Percentiles rank a stretch among this genome's conserved stretches.
Conservation (phyloP, 2,329 filamentous ascomycete species). For the Beauveria varroae region DNA sequence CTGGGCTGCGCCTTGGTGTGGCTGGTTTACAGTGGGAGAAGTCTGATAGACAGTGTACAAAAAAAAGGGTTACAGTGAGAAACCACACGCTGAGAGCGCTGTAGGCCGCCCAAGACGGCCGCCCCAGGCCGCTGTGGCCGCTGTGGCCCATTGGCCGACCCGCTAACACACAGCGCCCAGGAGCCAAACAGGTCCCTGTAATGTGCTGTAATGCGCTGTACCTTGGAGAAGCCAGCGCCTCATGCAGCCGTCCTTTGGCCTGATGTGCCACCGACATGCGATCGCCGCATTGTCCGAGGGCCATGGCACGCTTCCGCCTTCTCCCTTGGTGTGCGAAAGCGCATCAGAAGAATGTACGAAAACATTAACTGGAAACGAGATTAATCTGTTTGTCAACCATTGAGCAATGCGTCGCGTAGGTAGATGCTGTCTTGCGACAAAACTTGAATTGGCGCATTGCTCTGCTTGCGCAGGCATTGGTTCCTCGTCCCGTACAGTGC, state of each 20-base stretch:
- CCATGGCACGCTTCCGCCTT: not conserved
- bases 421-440: not conserved
- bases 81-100: not conserved
- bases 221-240: not conserved
- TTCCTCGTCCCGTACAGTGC: not conserved
- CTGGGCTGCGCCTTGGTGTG: not conserved
- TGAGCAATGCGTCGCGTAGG: not conserved
- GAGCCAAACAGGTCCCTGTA: not conserved
- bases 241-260: too few relatives aligned
- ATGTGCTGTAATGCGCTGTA: not conserved
- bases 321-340: not conserved
- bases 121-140: not conserved
- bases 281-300: not conserved
- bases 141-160: too few relatives aligned
- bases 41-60: not conserved
- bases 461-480: slow-evolving; percentile 5
- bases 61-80: not conserved
- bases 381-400: not conserved
- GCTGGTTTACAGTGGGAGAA: not conserved
- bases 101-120: not conserved
- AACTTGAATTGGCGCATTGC: not conserved
- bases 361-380: not conserved
- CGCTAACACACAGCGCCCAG: not conserved
- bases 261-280: too few relatives aligned
- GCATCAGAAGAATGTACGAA: not conserved